Evolutionary conservation across 2,329 filamentous ascomycete genomes (phyloP).

Genomic region (Fusarium annulatum): DNA sequence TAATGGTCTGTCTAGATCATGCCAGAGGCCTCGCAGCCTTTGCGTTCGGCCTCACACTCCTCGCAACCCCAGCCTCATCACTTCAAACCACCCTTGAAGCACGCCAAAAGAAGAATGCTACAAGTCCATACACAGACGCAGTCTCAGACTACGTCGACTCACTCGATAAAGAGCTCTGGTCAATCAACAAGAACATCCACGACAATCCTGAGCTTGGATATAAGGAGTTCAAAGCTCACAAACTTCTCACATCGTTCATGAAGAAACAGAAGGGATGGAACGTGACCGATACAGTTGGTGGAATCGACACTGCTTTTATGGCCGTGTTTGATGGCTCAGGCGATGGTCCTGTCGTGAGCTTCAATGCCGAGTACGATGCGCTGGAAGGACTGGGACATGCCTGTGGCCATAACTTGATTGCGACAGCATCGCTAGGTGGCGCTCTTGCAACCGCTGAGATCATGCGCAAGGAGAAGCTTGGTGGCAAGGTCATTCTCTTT

Average conservation of each 20-base stretch:
- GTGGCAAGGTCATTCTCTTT: slow-evolving; percentile 34
- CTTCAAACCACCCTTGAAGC: neutral
- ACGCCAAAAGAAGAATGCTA: slow-evolving; percentile 26
- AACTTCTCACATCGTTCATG: slow-evolving; percentile 53
- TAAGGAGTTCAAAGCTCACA: slow-evolving; percentile 56
- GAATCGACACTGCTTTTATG: slow-evolving; percentile 57
- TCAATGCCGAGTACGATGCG: slow-evolving; percentile 54
- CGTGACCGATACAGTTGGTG: slow-evolving; percentile 54
- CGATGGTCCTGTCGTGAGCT: slow-evolving; percentile 53
- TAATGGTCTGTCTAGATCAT: slow-evolving; percentile 17
- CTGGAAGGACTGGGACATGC: slow-evolving; percentile 34
- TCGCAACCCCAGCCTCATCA: neutral
- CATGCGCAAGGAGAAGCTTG: slow-evolving; percentile 32
- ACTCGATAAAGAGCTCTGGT: slow-evolving; percentile 32
- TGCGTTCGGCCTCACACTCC: neutral
- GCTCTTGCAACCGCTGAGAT: slow-evolving; percentile 33
- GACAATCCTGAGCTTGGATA: slow-evolving; percentile 58
- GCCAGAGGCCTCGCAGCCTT: slow-evolving; percentile 16
- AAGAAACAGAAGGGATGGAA: slow-evolving; percentile 50
- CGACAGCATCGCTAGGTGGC: slow-evolving; percentile 27
- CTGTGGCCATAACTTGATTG: slow-evolving; percentile 39
- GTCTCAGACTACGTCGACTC: slow-evolving; percentile 36
- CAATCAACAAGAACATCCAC: slow-evolving; percentile 56
- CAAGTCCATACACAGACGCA: slow-evolving; percentile 19
- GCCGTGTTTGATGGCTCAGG: slow-evolving; percentile 54